Percentiles rank a stretch among this genome's conserved stretches.
Conservation (phyloP, 2,329 filamentous ascomycete genomes). For the Talaromyces amestolkiae region DNA sequence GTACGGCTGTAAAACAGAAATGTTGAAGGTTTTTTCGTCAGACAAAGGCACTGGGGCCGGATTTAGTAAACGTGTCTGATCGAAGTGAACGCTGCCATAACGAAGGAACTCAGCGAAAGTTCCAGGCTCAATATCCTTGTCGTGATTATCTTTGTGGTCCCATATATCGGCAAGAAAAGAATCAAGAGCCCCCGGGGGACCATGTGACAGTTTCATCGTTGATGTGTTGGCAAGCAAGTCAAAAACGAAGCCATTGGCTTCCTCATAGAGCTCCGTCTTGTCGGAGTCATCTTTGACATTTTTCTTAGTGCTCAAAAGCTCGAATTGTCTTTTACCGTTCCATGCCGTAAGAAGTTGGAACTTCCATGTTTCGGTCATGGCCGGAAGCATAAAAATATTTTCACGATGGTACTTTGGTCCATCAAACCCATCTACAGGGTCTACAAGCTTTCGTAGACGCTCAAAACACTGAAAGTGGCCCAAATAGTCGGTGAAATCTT, state of each 20-base stretch:
- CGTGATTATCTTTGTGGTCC: conserved; percentile 32
- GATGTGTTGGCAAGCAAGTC: conserved; percentile 33
- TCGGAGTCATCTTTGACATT: conserved; percentile 30
- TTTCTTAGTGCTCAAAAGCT: conserved; percentile 30
- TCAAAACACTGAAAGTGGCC: conserved; percentile 12
- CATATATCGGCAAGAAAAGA: conserved; percentile 34
- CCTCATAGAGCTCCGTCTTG: conserved; percentile 16
- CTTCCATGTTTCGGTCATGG: conserved; percentile 12
- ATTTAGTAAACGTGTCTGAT: conserved; percentile 10
- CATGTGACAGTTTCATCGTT: conserved; percentile 38
- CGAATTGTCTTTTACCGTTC: conserved; percentile 33
- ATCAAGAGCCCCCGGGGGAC: conserved; percentile 27
- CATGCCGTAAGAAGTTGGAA: conserved; percentile 26
- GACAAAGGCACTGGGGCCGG: conserved; percentile 1
- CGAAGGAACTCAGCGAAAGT: conserved; percentile 14
- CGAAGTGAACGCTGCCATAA: conserved; percentile 11
- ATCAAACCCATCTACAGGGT: conserved; percentile 13
- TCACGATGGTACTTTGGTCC: conserved; percentile 7
- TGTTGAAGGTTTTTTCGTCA: conserved; percentile 3
- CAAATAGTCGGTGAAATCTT: conserved; percentile 14
- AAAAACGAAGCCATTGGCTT: conserved; percentile 22
- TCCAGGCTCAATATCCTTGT: conserved; percentile 26
- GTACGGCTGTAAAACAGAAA: conserved; percentile 4
- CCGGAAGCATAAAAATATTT: conserved; percentile 10
- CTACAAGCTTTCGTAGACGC: conserved; percentile 3